A percentile compares a stretch with the other conserved stretches of the same genome.
Conservation (phyloP, 2,329 filamentous ascomycete species). For the Calonectria henricotiae region DNA sequence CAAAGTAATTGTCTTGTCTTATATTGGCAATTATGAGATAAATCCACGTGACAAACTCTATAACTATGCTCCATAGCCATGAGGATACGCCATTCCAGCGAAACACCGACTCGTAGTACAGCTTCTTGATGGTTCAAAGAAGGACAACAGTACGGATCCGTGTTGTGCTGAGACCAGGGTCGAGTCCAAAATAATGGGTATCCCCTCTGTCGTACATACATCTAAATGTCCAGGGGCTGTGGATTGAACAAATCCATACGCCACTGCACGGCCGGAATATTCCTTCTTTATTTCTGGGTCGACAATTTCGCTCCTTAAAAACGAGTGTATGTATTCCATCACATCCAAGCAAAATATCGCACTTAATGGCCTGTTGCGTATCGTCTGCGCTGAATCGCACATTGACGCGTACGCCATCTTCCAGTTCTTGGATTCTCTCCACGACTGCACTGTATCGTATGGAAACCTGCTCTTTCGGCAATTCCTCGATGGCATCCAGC, state of each 20-base stretch:
- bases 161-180: slow-evolving; percentile 44
- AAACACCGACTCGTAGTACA: slow-evolving; percentile 61
- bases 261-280: slow-evolving; percentile 55
- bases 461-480: slow-evolving; percentile 35
- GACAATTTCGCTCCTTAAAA: slow-evolving; percentile 54
- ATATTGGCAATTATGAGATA: slow-evolving; percentile 43
- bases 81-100: slow-evolving; percentile 45
- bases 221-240: neutral
- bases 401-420: slow-evolving; percentile 18
- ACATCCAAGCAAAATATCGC: slow-evolving; percentile 57
- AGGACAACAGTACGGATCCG: slow-evolving; percentile 45
- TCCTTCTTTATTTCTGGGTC: slow-evolving; percentile 49
- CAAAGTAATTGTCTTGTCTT: slow-evolving; percentile 43
- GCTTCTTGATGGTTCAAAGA: slow-evolving; percentile 54
- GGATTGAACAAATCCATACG: slow-evolving; percentile 46
- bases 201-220: slow-evolving; percentile 36
- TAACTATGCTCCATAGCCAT: slow-evolving; percentile 44
- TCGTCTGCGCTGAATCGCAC: slow-evolving; percentile 11
- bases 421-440: slow-evolving; percentile 38
- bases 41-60: slow-evolving; percentile 51
- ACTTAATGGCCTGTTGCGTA: slow-evolving; percentile 33
- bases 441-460: slow-evolving; percentile 44
- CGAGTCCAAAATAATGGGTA: slow-evolving; percentile 46
- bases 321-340: slow-evolving; percentile 62
- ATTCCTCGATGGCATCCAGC: slow-evolving; percentile 36